phyloP scores from a whole-genome alignment of 1,284 basidiomycete species.

The Cutaneotrichosporon sp. region DNA sequence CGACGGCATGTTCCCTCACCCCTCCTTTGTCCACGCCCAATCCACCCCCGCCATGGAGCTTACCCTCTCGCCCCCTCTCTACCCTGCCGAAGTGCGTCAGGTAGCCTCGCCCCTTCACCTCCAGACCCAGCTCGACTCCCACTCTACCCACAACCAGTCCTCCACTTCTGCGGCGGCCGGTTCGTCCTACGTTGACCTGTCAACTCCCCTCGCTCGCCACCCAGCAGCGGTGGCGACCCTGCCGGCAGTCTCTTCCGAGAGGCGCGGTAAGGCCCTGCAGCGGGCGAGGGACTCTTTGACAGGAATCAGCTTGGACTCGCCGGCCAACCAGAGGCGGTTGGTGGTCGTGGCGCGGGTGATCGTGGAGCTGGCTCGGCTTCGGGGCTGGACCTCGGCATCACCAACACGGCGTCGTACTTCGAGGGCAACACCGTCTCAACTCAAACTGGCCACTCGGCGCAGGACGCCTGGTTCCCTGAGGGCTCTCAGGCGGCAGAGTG shows the following conservation, averaged over 20 bases:
- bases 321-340: constrained; percentile 27
- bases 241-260: constrained; percentile 20
- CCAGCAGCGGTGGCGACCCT: constrained; percentile 47
- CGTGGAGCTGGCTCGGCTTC: constrained; percentile 36
- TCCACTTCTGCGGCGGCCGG: constrained; percentile 12
- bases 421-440: constrained; percentile 1
- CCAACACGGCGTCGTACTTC: constrained; percentile 11
- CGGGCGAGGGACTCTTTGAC: constrained; percentile 43
- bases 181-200: constrained; percentile 21
- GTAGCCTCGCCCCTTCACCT: constrained; percentile 17
- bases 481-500: constrained; percentile 18
- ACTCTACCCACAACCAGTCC: constrained; percentile 3
- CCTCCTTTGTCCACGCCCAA: constrained; percentile 6
- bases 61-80: constrained; percentile 33
- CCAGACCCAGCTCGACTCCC: constrained; percentile 15
- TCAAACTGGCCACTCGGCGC: constrained; percentile 11
- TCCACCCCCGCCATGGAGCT: constrained; percentile 22
- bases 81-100: constrained; percentile 15
- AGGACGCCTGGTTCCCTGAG: constrained; percentile 20
- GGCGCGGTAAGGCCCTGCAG: constrained; percentile 43
- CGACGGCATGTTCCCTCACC: not conserved
- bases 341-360: constrained; percentile 36
- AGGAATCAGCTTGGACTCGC: constrained; percentile 27
- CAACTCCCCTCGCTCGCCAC: constrained; percentile 42
- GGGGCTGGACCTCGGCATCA: constrained; percentile 30